Evolutionary conservation across 2,329 filamentous ascomycete species (phyloP).

Genomic region (Incumbomyces lentus): DNA sequence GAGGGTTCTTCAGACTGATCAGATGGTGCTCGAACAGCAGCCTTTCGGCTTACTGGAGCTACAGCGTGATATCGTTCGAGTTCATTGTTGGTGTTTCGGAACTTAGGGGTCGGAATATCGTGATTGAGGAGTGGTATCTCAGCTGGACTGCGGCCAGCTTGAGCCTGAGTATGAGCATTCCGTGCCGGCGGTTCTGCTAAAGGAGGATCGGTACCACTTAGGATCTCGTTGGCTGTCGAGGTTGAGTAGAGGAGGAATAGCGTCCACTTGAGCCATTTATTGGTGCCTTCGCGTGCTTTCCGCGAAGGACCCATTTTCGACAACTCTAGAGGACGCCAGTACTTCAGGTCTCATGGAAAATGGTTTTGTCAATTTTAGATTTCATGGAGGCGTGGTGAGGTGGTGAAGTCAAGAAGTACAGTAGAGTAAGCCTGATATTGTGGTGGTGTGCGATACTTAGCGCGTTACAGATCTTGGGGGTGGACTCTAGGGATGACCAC

Average conservation of each 20-base stretch:
- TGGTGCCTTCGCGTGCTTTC: conserved; percentile 12
- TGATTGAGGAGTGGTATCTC: conserved; percentile 21
- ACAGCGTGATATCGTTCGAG: conserved; percentile 47
- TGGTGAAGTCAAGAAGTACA: background rate
- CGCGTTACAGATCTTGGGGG: conserved; percentile 1
- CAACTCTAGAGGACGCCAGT: background rate
- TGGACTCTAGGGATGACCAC: too few relatives aligned
- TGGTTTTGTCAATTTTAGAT: too few relatives aligned
- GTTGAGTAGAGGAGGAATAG: conserved; percentile 17
- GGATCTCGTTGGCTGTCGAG: conserved; percentile 12
- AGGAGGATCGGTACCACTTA: conserved; percentile 9
- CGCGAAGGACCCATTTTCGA: conserved; percentile 17
- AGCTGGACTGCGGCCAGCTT: conserved; percentile 21
- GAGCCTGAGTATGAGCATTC: conserved; percentile 12
- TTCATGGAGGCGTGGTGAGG: background rate
- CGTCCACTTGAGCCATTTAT: conserved; percentile 18
- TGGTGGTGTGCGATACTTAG: background rate
- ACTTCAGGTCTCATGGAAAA: background rate
- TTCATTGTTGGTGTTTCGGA: conserved; percentile 20
- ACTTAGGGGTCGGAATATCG: conserved; percentile 19
- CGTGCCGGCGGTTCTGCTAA: conserved; percentile 8
- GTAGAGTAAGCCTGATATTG: background rate
- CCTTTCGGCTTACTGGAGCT: conserved; percentile 67
- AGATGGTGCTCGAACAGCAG: conserved; percentile 86
- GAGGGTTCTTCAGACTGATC: conserved; percentile 52